A percentile compares a stretch with the other conserved stretches of the same genome.
Evolutionary conservation across 2,329 filamentous ascomycete species (phyloP).

Genomic region (Gaeumannomyces sp.): DNA sequence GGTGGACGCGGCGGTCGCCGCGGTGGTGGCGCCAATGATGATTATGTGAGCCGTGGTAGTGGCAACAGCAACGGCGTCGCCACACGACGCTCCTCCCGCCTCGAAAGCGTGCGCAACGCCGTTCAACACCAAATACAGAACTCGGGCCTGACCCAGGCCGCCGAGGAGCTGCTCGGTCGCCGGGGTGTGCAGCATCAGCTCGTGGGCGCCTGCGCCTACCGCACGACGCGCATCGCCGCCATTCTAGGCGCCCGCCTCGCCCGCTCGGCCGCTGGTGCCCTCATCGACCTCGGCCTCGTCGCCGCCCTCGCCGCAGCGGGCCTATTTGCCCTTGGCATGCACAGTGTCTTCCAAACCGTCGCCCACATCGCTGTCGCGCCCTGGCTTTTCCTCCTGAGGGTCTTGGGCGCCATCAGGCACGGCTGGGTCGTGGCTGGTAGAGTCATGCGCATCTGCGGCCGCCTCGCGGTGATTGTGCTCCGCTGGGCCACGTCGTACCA

Average conservation of each 20-base stretch:
- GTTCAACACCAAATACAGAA: background rate
- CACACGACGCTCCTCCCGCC: background rate
- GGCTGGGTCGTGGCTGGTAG: background rate
- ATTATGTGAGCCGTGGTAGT: background rate
- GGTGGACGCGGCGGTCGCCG: no score
- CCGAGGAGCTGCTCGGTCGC: background rate
- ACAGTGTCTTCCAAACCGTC: background rate
- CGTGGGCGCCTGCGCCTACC: background rate
- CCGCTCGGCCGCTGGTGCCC: background rate
- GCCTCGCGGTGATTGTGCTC: background rate
- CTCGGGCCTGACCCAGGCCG: background rate
- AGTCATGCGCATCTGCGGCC: background rate
- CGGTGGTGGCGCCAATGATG: background rate
- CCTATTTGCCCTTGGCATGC: background rate
- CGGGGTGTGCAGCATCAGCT: background rate
- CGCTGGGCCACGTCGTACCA: background rate
- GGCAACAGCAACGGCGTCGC: background rate
- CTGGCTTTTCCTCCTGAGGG: background rate
- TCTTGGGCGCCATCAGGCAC: background rate
- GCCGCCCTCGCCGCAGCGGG: background rate
- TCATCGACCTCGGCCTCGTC: background rate
- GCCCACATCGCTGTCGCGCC: background rate
- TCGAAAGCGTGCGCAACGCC: background rate
- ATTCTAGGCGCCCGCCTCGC: background rate
- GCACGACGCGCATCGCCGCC: background rate